Conservation (phyloP, 176 grass and related monocot species). For the Oryza rufipogon region DNA sequence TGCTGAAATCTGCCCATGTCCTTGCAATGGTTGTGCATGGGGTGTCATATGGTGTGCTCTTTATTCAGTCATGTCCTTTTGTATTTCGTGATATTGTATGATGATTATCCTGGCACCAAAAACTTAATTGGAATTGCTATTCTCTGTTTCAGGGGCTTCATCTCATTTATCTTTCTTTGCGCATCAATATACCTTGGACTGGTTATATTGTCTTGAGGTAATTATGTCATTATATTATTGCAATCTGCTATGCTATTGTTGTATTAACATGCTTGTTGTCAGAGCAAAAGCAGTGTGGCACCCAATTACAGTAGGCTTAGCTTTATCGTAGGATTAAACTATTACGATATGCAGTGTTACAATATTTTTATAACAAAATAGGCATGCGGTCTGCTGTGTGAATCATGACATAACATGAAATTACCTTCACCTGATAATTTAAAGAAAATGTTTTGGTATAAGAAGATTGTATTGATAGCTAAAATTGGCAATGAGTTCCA, state of each 20-base stretch:
- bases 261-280: not conserved
- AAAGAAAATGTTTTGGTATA: not conserved
- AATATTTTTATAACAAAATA: not conserved
- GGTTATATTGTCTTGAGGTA: conserved; percentile 94
- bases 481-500: not conserved
- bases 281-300: not conserved
- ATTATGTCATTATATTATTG: conserved; percentile 22
- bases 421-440: not conserved
- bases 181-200: conserved; percentile 86
- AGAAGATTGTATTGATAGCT: not conserved
- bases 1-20: conserved; percentile 96
- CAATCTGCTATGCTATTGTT: not conserved
- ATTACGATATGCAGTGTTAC: not conserved
- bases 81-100: conserved; percentile 16
- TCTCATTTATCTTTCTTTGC: conserved; percentile 86
- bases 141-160: conserved; percentile 72
- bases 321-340: not conserved
- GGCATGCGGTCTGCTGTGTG: not conserved
- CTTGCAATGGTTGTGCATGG: conserved; percentile 86
- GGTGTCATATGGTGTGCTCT: conserved; percentile 85
- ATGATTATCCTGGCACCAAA: conserved; percentile 1
- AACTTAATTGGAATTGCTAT: conserved; percentile 3
- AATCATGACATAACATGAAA: not conserved
- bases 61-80: conserved; percentile 13
- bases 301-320: not conserved